Base-by-base conservation (phyloP, 257 asterid species). In the Capsicum chinense region DNA sequence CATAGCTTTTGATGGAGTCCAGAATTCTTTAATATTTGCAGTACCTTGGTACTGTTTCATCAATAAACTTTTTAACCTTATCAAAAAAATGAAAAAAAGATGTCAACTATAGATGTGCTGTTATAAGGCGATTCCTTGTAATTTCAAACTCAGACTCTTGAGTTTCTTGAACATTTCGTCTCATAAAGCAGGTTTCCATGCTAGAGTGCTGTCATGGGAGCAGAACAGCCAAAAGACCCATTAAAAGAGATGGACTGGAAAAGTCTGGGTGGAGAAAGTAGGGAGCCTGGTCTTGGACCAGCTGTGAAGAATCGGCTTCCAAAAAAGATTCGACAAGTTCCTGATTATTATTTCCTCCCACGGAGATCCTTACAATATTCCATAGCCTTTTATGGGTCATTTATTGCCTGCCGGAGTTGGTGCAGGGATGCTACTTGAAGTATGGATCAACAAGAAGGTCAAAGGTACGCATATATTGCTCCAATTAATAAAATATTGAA, bases 311-410 rank as follows among this genome's bases (percentile, higher is more conserved):
- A 93, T 67, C 87, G 99, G 60, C 88, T 73, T 60, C 93, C 90
- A 0, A 91, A 56, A 86, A 94, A 64, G 88, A 83, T 95, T 0
- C 90, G 98, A 89, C 91, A 91, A 88, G 88, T 94, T 81, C 98
- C 99, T 1, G 97, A 95, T 11, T 85, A 62, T 81, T 95, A 93
- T 90, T 95, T 94, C 87, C 92, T 95, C 84, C 98, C 98, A 56
- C 91, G 94, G 84, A 89, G 84, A 78, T 90, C 99, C 16, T 84
- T 87, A 68, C 81, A 90, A 16, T 87, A 86, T 11, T 86, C 92
- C 44, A 81, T 88, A 37, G 89, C 92, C 39, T 91, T 85, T 59
- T 92, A 90, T 42, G 95, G 98, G 33, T 87, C 94, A 14, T 93
- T 90, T 79, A 91, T 94, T 84, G 94, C 21, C 90, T 83, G 98